Evolutionary conservation across 179 eudicot genomes (phyloP).

Genomic region (Corrigiola litoralis): DNA sequence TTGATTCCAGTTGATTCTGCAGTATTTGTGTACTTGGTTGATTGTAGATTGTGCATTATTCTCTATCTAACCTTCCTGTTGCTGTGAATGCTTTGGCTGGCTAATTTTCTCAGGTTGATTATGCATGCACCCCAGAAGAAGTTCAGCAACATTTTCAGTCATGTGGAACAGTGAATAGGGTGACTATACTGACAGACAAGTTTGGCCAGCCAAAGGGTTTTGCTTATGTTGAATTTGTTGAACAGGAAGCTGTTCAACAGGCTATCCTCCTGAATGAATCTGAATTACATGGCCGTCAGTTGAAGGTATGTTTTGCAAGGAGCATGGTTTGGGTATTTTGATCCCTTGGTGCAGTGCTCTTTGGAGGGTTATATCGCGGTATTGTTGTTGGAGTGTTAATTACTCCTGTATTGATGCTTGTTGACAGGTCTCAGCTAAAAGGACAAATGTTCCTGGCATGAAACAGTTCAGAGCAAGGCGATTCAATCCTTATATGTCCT

Average conservation of each 20-base stretch:
- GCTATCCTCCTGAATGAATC: constrained; percentile 82
- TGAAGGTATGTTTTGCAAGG: constrained; percentile 52
- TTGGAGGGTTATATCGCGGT: not conserved
- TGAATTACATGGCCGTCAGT: constrained; percentile 92
- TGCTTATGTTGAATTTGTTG: constrained; percentile 93
- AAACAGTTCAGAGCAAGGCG: constrained; percentile 64
- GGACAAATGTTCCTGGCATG: constrained; percentile 87
- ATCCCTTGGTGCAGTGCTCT: not conserved
- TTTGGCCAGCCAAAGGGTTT: constrained; percentile 98
- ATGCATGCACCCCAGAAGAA: constrained; percentile 98
- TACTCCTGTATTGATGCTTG: not conserved
- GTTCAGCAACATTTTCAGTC: constrained; percentile 97
- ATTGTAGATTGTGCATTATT: too few relatives aligned
- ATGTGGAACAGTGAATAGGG: constrained; percentile 93
- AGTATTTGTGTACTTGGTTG: too few relatives aligned
- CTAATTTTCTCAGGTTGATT: constrained; percentile 63
- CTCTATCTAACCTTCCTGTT: too few relatives aligned
- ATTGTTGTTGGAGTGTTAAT: not conserved
- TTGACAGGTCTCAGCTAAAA: constrained; percentile 64
- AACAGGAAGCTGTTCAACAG: constrained; percentile 81
- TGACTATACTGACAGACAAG: constrained; percentile 88
- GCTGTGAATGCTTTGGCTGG: constrained; percentile 9
- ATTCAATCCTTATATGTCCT: constrained; percentile 41
- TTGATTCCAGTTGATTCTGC: too few relatives aligned
- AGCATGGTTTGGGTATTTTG: not conserved